Base-by-base conservation (phyloP, 2,329 filamentous ascomycete species). In the Fusarium metavorans region DNA sequence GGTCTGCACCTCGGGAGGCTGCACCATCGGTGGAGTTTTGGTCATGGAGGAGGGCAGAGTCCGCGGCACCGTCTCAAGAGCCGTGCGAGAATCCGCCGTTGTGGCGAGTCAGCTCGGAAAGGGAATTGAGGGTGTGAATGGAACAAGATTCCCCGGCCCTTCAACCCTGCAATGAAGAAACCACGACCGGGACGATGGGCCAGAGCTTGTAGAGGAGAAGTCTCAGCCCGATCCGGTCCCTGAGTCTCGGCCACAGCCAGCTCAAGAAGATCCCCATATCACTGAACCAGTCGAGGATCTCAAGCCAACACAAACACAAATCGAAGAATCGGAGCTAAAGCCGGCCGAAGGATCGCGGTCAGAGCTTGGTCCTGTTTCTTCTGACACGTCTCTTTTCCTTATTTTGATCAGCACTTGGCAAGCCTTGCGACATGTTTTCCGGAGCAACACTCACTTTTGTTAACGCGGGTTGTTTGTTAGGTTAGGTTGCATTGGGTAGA, bases 1-100 rank as follows among this genome's bases (percentile, higher is more conserved):
- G 83, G 92, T 95, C n/a, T 91, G 86, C 74, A 95, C 93, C 1
- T 93, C 93, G 0, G 93, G 92, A 6, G 94, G 94, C 1, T 95
- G 93, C 82, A 95, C 93, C 6, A 94, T 95, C 71, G 91, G 90
- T 3, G 94, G 93, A 0, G 82, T 95, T 60, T 81, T 94, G 77
- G 91, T 93, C 6, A 84, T 96, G 8, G 94, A 96, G 82, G 93
- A 96, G 78, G 92, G 92, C 11, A 85, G 88, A 10, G 89, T 94
- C 9, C 88, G 93, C 75, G 92, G 92, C 6, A 89, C 88, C 0
- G 87, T 95, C 20, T 87, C 92, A 2, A 89, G 89, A 77, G 93
- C 93, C 4, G 89, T 95, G 16, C 87, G 92, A 63, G 92, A 95
- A 81, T 91, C 93, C 14, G 92, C 92, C 5, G 88, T 91, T 56